A percentile compares a stretch with the other conserved stretches of the same genome.
phyloP scores from a whole-genome alignment of 306 rosid genomes.

The Amphicarpaea edgeworthii region DNA sequence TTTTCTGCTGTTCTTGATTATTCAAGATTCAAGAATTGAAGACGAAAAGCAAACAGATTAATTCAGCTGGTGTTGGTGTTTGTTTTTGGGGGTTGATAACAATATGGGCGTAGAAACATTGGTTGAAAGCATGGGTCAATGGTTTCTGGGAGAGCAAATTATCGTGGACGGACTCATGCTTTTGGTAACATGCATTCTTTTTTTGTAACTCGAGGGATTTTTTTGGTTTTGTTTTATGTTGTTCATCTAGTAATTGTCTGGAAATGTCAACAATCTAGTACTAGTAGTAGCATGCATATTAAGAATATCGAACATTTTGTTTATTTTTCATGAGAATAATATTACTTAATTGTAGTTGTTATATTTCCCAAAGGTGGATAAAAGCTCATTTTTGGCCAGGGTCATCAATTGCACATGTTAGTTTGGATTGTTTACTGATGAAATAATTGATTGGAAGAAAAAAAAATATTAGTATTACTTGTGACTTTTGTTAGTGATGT shows the following conservation, averaged over 20 bases:
- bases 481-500: too few relatives aligned
- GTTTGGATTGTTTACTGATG: neutral
- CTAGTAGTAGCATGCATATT: slow-evolving; percentile 50
- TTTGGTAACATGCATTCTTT: slow-evolving; percentile 60
- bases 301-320: slow-evolving; percentile 13
- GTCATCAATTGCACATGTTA: neutral
- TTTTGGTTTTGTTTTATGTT: slow-evolving; percentile 48
- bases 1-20: slow-evolving; percentile 50
- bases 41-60: slow-evolving; percentile 57
- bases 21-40: slow-evolving; percentile 61
- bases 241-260: slow-evolving; percentile 51
- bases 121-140: slow-evolving; percentile 46
- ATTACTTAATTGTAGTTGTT: slow-evolving; percentile 4
- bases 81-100: slow-evolving; percentile 45
- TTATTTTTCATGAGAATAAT: slow-evolving; percentile 16
- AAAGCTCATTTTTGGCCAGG: neutral
- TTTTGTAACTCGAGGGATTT: slow-evolving; percentile 62
- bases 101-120: slow-evolving; percentile 57
- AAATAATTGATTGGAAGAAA: too few relatives aligned
- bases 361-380: neutral
- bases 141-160: slow-evolving; percentile 50
- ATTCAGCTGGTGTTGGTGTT: slow-evolving; percentile 43
- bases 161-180: slow-evolving; percentile 52
- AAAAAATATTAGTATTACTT: too few relatives aligned
- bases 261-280: slow-evolving; percentile 47